These are phyloP conservation scores for Xylariaceae sp. DNA, from an alignment of 2,329 filamentous ascomycete species.

Conservation along the genomic window DNA sequence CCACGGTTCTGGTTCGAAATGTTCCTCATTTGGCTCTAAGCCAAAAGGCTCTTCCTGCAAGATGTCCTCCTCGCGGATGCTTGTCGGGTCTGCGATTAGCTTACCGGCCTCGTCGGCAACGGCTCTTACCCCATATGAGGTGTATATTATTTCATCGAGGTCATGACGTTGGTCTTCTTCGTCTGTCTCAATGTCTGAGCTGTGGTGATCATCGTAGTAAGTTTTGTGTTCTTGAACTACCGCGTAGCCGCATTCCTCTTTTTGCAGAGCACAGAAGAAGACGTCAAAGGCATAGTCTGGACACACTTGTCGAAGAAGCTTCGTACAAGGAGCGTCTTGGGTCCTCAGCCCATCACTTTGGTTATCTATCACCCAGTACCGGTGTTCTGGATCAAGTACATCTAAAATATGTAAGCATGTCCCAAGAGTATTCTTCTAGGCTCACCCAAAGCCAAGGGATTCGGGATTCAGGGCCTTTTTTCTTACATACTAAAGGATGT, in stretches of 20 bases:
- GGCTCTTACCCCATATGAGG: conserved; percentile 10
- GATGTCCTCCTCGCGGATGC: conserved; percentile 13
- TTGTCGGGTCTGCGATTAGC: conserved; percentile 8
- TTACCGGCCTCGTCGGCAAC: conserved; percentile 22
- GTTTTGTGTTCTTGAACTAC: neutral
- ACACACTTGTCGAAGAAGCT: conserved; percentile 19
- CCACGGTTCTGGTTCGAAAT: conserved; percentile 21
- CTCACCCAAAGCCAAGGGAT: too few species aligned
- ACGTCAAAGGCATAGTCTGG: conserved; percentile 21
- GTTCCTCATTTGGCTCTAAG: conserved; percentile 9
- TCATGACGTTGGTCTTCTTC: conserved; percentile 2
- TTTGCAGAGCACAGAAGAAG: conserved; percentile 27
- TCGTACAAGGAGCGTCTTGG: too few species aligned
- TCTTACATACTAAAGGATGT: too few species aligned
- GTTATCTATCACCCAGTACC: too few species aligned
- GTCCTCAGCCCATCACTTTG: too few species aligned
- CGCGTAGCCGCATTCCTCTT: conserved; percentile 15
- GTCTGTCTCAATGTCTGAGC: conserved; percentile 2
- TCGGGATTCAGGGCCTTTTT: too few species aligned
- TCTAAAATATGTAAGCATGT: too few species aligned
- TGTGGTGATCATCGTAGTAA: neutral
- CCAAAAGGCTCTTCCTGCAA: conserved; percentile 17
- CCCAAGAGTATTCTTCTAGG: too few species aligned
- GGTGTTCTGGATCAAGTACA: too few species aligned
- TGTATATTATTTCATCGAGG: conserved; percentile 9